Conservation (phyloP, 306 rosid genomes). For the Sicyos baderoa region DNA sequence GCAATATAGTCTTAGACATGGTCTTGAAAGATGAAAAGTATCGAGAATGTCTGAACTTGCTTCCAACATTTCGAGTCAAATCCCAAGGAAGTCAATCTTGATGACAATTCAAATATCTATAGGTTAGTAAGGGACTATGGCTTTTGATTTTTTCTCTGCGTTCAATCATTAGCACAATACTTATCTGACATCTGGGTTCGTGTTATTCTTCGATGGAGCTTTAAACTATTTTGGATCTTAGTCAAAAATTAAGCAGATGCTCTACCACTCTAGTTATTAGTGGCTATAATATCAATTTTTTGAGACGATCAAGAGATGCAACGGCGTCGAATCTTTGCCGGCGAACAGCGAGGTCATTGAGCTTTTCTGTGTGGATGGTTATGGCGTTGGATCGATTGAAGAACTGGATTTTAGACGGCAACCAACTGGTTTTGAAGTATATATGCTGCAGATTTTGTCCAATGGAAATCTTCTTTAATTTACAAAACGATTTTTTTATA, state of each 20-base stretch:
- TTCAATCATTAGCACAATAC: not conserved
- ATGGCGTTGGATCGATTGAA: conserved; percentile 12
- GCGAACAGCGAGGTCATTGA: not conserved
- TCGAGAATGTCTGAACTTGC: conserved; percentile 29
- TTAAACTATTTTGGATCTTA: not conserved
- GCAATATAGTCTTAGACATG: conserved; percentile 27
- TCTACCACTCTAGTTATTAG: not conserved
- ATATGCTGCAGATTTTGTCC: not conserved
- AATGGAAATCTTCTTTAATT: not conserved
- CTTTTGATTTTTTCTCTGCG: not conserved
- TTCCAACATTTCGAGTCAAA: conserved; percentile 38
- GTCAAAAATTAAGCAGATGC: not conserved
- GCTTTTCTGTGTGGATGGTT: not conserved
- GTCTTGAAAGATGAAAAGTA: conserved; percentile 29
- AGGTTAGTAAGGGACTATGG: not conserved
- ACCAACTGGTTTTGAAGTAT: not conserved
- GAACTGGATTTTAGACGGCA: not conserved
- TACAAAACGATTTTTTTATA: not conserved
- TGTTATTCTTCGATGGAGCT: not conserved
- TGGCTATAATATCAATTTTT: too few species aligned
- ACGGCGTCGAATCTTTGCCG: not conserved
- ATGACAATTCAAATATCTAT: not conserved
- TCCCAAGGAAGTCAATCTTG: not conserved
- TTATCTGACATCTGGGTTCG: too few species aligned
- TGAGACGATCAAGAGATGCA: not conserved